These are phyloP conservation scores for Fusarium tupiense DNA, from an alignment of 2,329 filamentous ascomycete genomes.

Conservation along the genomic window DNA sequence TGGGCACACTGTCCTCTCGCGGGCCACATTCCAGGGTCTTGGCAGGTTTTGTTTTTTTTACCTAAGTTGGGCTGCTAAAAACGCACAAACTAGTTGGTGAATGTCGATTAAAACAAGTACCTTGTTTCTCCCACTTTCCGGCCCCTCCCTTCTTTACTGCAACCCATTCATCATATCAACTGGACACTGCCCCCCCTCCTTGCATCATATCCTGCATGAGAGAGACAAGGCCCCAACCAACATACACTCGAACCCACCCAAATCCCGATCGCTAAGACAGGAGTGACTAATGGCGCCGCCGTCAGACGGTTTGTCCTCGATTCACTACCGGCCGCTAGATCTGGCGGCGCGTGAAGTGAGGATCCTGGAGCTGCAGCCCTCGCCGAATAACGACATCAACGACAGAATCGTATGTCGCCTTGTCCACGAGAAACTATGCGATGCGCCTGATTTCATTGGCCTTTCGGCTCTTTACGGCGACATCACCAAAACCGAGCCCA, in stretches of 20 bases:
- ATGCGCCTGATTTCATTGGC: constrained; percentile 36
- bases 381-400: constrained; percentile 30
- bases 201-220: constrained; percentile 19
- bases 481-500: constrained; percentile 29
- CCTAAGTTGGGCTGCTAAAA: background rate
- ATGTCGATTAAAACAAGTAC: constrained; percentile 10
- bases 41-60: background rate
- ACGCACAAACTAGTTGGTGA: background rate
- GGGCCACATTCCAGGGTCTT: constrained; percentile 18
- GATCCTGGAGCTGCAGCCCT: constrained; percentile 35
- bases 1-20: background rate
- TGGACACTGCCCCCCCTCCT: background rate
- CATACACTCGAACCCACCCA: background rate
- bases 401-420: constrained; percentile 35
- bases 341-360: constrained; percentile 23
- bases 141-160: background rate
- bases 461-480: constrained; percentile 38
- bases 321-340: constrained; percentile 35
- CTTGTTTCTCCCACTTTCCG: constrained; percentile 7
- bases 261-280: background rate
- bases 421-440: constrained; percentile 26
- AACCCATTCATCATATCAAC: background rate
- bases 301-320: constrained; percentile 31
- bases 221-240: background rate
- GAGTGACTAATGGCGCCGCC: constrained; percentile 24